Evolutionary conservation across 2,329 filamentous ascomycete species (phyloP), one percentile per base, ranked within the genome.

Genomic region (Talaromyces islandicus): DNA sequence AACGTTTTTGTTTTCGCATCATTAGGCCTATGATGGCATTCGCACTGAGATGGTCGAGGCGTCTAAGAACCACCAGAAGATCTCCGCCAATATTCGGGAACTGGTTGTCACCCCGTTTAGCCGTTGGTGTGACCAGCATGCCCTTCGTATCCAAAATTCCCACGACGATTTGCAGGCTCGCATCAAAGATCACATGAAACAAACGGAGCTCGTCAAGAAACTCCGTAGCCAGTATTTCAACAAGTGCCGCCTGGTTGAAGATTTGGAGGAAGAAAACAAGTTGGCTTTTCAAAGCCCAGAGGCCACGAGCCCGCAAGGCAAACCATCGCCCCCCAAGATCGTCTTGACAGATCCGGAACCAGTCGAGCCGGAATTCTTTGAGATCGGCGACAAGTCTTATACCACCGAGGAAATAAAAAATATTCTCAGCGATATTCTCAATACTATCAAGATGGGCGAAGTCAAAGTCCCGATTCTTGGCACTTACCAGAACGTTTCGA

Each of bases 251-350:
- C 81, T 97, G 63, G 89, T 97, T 7, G 95, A 99, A 73, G 94
- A 99, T 72, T 79, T 97, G 62, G 94, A 99, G 74, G 94, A 99
- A 77, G 95, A 99, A 80, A 96, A 97, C 75, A 97, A 99, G 77
- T 84, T 99, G 59, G 94, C 92, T 43, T 99, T 99, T 77, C 92
- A 96, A 74, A 91, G 92, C 65, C 91, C 92, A 5, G 81, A 84
- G 63, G 81, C 81, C n/a, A 17, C 56, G 35, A 92, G 89, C 73
- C 88, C 89, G 3, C 77, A 75, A 63, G 76, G 69, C 81, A 84
- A 73, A 77, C 81, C 59, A 74, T 81, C 71, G 66, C 81, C 64
- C 73, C 73, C 80, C 48, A 92, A 92, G 71, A 96, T 99, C 76
- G 95, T 97, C 75, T 87, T 97, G 46, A 86, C 89, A 21, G 83